Percentiles rank a stretch among this genome's conserved stretches.
Conservation (phyloP, 306 rosid genomes). For the Prunus mongolica region DNA sequence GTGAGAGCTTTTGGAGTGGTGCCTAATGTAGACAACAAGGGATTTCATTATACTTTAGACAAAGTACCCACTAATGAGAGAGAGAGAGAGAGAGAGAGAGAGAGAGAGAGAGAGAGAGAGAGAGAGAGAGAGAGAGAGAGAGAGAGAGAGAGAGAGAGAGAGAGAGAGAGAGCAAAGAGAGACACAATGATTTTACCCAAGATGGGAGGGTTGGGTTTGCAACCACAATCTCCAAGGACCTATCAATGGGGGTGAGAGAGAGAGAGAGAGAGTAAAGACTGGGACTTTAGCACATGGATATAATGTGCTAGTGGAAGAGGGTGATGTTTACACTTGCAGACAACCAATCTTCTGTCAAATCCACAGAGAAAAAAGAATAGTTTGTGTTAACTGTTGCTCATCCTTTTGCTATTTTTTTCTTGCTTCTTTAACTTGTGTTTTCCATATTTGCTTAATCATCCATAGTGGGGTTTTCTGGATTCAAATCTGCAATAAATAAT, state of each 20-base stretch:
- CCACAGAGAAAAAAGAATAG: constrained; percentile 28
- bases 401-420: constrained; percentile 23
- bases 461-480: constrained; percentile 43
- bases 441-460: constrained; percentile 24
- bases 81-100: constrained; percentile 9
- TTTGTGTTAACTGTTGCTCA: constrained; percentile 26
- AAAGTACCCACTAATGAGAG: constrained; percentile 44
- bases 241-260: constrained; percentile 37
- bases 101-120: constrained; percentile 15
- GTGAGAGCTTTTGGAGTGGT: constrained; percentile 31
- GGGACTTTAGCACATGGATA: constrained; percentile 58
- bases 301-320: constrained; percentile 47
- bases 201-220: constrained; percentile 48
- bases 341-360: constrained; percentile 34
- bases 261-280: constrained; percentile 25
- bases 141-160: constrained; percentile 13
- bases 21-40: constrained; percentile 47
- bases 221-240: constrained; percentile 57
- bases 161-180: constrained; percentile 12
- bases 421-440: constrained; percentile 17
- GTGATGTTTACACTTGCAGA: constrained; percentile 54
- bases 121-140: neutral
- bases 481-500: constrained; percentile 49
- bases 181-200: constrained; percentile 47
- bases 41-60: constrained; percentile 44